Evolutionary conservation across 192 early-diverging fungal genomes (phyloP).

Genomic region (Globomyces pollinis-pini): DNA sequence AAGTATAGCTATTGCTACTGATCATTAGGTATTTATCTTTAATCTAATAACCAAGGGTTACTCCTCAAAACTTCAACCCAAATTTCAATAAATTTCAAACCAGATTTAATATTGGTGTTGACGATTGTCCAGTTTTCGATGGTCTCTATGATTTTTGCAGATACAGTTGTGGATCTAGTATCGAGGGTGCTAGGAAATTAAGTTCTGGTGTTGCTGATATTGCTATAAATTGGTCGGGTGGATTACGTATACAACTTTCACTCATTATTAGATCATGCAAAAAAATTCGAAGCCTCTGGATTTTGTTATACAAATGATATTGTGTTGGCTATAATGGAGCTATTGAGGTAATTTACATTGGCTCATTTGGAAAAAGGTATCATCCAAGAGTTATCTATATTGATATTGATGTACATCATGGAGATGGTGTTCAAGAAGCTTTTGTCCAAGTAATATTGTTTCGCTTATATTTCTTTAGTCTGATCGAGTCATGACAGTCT

Average conservation of each 20-base stretch:
- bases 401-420: slow-evolving; percentile 98
- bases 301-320: slow-evolving; percentile 99
- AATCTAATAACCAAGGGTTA: too few relatives aligned
- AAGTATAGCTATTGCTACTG: slow-evolving; percentile 17
- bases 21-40: background rate
- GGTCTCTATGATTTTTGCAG: slow-evolving; percentile 91
- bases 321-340: slow-evolving; percentile 85
- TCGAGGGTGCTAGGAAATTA: slow-evolving; percentile 83
- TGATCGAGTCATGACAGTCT: slow-evolving; percentile 90
- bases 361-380: slow-evolving; percentile 42
- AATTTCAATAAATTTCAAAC: slow-evolving; percentile 29
- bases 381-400: slow-evolving; percentile 90
- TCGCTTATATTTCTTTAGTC: too few relatives aligned
- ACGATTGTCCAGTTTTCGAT: slow-evolving; percentile 96
- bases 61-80: slow-evolving; percentile 42
- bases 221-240: slow-evolving; percentile 94
- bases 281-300: slow-evolving; percentile 90
- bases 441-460: too few relatives aligned
- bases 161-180: slow-evolving; percentile 84
- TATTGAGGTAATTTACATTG: slow-evolving; percentile 38
- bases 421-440: slow-evolving; percentile 77
- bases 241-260: too few relatives aligned
- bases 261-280: slow-evolving; percentile 85
- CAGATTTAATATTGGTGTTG: slow-evolving; percentile 71
- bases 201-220: slow-evolving; percentile 76